Conservation (phyloP, 208 protist species). For the Porcisia deanei region DNA sequence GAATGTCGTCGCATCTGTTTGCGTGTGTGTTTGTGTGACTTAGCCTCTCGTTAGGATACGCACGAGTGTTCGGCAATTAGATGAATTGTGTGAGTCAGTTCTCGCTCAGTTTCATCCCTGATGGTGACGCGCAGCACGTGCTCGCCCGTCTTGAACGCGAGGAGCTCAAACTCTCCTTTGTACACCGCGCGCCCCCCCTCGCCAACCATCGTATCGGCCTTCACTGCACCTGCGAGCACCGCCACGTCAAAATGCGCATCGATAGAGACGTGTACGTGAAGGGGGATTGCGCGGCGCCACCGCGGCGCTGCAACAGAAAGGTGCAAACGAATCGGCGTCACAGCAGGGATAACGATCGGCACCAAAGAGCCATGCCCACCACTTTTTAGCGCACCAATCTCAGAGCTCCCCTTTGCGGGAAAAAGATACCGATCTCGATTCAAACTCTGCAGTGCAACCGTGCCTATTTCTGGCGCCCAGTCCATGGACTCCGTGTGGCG, state of each 20-base stretch:
- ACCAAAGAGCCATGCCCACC: slow-evolving; percentile 3
- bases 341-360: slow-evolving; percentile 52
- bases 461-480: neutral
- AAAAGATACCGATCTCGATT: slow-evolving; percentile 6
- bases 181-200: slow-evolving; percentile 41
- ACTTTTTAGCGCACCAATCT: neutral
- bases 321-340: slow-evolving; percentile 53
- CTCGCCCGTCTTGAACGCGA: slow-evolving; percentile 78
- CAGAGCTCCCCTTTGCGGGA: neutral
- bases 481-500: slow-evolving; percentile 23
- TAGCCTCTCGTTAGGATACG: slow-evolving; percentile 3
- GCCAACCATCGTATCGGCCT: slow-evolving; percentile 50
- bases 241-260: slow-evolving; percentile 70
- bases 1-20: neutral
- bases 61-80: slow-evolving; percentile 43
- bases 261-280: slow-evolving; percentile 59
- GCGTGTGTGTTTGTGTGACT: neutral
- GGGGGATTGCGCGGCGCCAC: slow-evolving; percentile 63
- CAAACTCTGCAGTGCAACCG: neutral
- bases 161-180: slow-evolving; percentile 62
- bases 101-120: slow-evolving; percentile 52
- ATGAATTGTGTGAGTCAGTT: slow-evolving; percentile 58
- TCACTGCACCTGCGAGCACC: slow-evolving; percentile 65
- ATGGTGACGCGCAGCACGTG: slow-evolving; percentile 68
- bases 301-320: slow-evolving; percentile 50